Conservation (phyloP, 495 filamentous ascomycete species). For the Aspergillus hancockii region DNA sequence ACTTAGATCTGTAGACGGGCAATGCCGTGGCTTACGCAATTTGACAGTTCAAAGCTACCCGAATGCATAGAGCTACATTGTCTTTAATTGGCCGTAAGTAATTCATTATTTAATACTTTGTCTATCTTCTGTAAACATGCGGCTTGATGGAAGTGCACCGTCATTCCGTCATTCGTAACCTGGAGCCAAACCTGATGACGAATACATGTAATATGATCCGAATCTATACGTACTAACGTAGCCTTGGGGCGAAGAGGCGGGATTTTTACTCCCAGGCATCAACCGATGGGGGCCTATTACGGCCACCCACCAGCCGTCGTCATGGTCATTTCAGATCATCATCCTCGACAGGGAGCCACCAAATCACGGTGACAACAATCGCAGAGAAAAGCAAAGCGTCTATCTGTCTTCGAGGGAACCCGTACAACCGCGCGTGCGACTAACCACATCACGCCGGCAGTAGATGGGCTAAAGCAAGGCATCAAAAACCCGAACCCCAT, state of each 20-base stretch:
- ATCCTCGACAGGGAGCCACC: neutral
- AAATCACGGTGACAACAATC: neutral
- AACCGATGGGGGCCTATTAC: neutral
- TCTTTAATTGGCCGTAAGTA: neutral
- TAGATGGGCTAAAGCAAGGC: neutral
- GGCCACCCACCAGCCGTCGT: neutral
- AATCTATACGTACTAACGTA: neutral
- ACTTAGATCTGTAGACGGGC: neutral
- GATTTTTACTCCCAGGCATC: neutral
- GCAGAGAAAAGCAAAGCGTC: neutral
- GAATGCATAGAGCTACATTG: neutral
- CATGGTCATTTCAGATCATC: neutral
- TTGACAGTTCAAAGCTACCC: neutral
- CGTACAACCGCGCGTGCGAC: neutral
- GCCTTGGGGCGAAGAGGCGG: neutral
- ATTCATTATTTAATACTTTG: neutral
- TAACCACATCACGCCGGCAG: neutral
- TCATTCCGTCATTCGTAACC: neutral
- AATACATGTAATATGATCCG: neutral
- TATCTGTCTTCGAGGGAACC: conserved; percentile 1
- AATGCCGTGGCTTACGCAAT: neutral
- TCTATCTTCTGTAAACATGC: neutral
- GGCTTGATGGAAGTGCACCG: neutral
- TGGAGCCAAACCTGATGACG: neutral
- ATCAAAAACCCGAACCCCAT: neutral